These are phyloP conservation scores for Termitomyces eurrhizus DNA, from an alignment of 768 basidiomycete species.

Conservation along the genomic window DNA sequence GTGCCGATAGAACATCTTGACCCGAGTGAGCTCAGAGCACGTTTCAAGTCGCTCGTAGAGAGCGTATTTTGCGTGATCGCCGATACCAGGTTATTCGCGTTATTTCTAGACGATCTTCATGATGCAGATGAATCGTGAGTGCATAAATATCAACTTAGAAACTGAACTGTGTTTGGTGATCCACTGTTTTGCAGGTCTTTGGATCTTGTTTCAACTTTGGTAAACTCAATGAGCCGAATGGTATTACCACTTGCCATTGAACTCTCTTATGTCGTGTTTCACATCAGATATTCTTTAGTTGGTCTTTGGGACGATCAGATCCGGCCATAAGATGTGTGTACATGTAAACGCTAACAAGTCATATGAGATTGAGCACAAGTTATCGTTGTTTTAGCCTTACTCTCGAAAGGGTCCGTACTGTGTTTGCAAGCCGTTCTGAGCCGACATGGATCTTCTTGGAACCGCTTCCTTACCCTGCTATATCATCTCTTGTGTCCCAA, in stretches of 20 bases:
- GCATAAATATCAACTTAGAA: background rate
- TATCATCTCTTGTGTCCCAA: slow-evolving; percentile 57
- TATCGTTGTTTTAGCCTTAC: slow-evolving; percentile 29
- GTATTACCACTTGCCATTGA: slow-evolving; percentile 27
- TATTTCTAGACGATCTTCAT: slow-evolving; percentile 73
- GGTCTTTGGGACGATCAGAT: slow-evolving; percentile 59
- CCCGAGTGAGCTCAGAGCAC: slow-evolving; percentile 57
- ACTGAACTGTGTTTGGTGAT: background rate
- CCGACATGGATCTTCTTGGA: slow-evolving; percentile 68
- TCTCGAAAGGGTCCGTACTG: slow-evolving; percentile 47
- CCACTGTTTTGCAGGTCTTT: slow-evolving; percentile 43
- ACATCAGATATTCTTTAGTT: slow-evolving; percentile 34
- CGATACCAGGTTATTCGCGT: slow-evolving; percentile 64
- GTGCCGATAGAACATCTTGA: slow-evolving; percentile 51
- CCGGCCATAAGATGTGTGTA: slow-evolving; percentile 49
- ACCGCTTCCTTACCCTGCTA: slow-evolving; percentile 52
- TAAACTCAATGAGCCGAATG: slow-evolving; percentile 65
- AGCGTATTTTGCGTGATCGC: slow-evolving; percentile 67
- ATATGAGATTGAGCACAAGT: background rate
- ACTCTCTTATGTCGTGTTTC: background rate
- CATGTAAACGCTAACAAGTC: background rate
- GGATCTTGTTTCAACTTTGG: slow-evolving; percentile 59
- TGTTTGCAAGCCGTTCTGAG: slow-evolving; percentile 55
- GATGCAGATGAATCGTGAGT: slow-evolving; percentile 67
- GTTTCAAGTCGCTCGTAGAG: slow-evolving; percentile 69